phyloP scores from a whole-genome alignment of 2,329 filamentous ascomycete species.

The Stylonectria norvegica region DNA sequence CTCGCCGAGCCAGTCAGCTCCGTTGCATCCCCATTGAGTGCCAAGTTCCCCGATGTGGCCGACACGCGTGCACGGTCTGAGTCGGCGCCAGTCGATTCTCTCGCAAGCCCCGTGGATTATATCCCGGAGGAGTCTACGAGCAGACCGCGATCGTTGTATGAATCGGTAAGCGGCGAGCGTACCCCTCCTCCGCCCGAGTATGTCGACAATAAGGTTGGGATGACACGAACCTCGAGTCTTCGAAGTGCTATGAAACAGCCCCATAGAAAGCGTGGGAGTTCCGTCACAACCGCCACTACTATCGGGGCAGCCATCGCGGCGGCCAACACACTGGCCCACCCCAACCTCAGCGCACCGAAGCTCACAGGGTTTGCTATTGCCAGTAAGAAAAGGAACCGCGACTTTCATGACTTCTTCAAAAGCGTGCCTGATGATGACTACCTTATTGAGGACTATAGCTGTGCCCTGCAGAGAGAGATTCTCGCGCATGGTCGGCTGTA shows the following conservation, averaged over 20 bases:
- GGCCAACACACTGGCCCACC: slow-evolving; percentile 66
- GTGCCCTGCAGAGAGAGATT: slow-evolving; percentile 92
- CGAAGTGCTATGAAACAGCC: slow-evolving; percentile 55
- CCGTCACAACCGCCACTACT: slow-evolving; percentile 61
- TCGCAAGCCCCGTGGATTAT: slow-evolving; percentile 25
- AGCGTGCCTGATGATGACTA: slow-evolving; percentile 98
- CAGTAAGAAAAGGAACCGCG: slow-evolving; percentile 90
- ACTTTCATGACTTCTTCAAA: slow-evolving; percentile 91
- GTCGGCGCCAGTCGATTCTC: slow-evolving; percentile 53
- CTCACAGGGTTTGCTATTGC: slow-evolving; percentile 94
- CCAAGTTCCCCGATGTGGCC: slow-evolving; percentile 50
- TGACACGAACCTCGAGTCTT: slow-evolving; percentile 65
- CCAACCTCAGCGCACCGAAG: slow-evolving; percentile 63
- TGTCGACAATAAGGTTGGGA: slow-evolving; percentile 57
- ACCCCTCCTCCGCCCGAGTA: slow-evolving; percentile 63
- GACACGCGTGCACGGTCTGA: slow-evolving; percentile 53
- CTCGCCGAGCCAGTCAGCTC: slow-evolving; percentile 60
- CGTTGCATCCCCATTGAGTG: slow-evolving; percentile 53
- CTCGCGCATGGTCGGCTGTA: slow-evolving; percentile 90
- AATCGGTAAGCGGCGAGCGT: slow-evolving; percentile 51
- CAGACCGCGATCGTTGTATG: slow-evolving; percentile 50
- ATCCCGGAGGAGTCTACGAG: slow-evolving; percentile 34
- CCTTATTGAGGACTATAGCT: slow-evolving; percentile 97
- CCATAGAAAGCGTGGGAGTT: slow-evolving; percentile 79
- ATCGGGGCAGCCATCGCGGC: slow-evolving; percentile 70